Evolutionary conservation across 2,329 filamentous ascomycete species (phyloP).

Genomic region (Beauveria asiatica): DNA sequence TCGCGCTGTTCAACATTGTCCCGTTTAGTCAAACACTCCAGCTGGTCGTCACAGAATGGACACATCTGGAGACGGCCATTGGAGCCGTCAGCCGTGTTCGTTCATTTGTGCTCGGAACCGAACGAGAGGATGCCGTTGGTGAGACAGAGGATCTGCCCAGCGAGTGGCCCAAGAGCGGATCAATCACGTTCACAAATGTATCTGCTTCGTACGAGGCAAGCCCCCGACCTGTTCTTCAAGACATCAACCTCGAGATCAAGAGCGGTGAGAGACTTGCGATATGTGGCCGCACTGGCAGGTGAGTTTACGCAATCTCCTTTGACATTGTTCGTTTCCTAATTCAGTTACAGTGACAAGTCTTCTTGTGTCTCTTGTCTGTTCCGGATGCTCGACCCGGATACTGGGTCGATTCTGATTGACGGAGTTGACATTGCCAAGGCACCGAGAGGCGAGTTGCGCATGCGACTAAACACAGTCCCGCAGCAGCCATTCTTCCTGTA

Average conservation of each 20-base stretch:
- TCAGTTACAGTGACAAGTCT: constrained; percentile 21
- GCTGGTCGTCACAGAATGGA: constrained; percentile 26
- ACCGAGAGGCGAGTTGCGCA: constrained; percentile 18
- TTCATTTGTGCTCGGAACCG: constrained; percentile 17
- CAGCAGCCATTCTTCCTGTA: constrained; percentile 44
- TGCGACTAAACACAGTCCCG: constrained; percentile 34
- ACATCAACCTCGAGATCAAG: constrained; percentile 22
- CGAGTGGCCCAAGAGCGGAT: constrained; percentile 21
- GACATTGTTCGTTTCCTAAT: constrained; percentile 14
- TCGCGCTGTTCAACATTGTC: constrained; percentile 22
- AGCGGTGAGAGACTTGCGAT: constrained; percentile 30
- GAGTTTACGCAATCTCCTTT: neutral
- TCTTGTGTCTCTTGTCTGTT: constrained; percentile 35
- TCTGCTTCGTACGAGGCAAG: constrained; percentile 23
- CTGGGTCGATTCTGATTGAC: constrained; percentile 37
- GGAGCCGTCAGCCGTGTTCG: constrained; percentile 21
- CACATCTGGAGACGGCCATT: constrained; percentile 21
- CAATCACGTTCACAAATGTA: constrained; percentile 20
- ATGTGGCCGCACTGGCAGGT: constrained; percentile 36
- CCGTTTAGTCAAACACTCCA: constrained; percentile 21
- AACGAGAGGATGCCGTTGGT: constrained; percentile 16
- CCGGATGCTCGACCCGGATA: constrained; percentile 35
- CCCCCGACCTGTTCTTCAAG: constrained; percentile 19
- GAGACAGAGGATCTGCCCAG: constrained; percentile 15
- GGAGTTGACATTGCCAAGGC: constrained; percentile 26